Conservation (phyloP, 1,284 basidiomycete genomes). For the Mycosarcoma mackinlayi region DNA sequence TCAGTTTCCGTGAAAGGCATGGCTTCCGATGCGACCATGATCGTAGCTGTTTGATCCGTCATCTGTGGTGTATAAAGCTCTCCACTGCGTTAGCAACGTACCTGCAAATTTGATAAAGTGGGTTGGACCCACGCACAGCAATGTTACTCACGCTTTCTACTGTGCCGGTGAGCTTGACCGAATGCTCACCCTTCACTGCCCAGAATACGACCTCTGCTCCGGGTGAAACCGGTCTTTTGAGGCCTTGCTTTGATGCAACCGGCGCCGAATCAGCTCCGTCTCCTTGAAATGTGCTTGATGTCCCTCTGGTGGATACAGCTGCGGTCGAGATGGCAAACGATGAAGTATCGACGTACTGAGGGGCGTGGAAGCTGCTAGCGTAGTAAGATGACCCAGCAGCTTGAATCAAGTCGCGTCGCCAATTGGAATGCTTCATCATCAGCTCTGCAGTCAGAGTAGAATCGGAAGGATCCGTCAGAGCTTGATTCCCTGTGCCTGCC, state of each 20-base stretch:
- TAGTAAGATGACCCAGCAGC: not conserved
- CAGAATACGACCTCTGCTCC: constrained; percentile 45
- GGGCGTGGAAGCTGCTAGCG: not conserved
- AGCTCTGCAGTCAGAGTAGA: not conserved
- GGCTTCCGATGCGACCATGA: not conserved
- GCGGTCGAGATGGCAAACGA: constrained; percentile 9
- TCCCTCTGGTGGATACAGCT: not conserved
- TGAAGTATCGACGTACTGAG: constrained; percentile 8
- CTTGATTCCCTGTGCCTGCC: not conserved
- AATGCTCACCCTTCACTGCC: constrained; percentile 28
- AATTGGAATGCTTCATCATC: constrained; percentile 29
- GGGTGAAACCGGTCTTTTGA: constrained; percentile 18
- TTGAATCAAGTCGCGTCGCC: constrained; percentile 14
- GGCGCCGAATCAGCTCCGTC: not conserved
- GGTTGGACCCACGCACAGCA: too few relatives aligned
- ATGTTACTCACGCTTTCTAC: constrained; percentile 36
- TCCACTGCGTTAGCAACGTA: not conserved
- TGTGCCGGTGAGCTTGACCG: constrained; percentile 28
- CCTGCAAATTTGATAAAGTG: too few relatives aligned
- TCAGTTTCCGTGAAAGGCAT: not conserved
- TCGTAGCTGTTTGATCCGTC: constrained; percentile 12
- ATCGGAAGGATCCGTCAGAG: not conserved
- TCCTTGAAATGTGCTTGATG: not conserved
- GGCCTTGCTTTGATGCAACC: not conserved
- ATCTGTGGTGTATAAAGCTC: constrained; percentile 10